These are phyloP conservation scores for Phlebiopsis gigantea DNA, from an alignment of 768 basidiomycete species.

Conservation along the genomic window DNA sequence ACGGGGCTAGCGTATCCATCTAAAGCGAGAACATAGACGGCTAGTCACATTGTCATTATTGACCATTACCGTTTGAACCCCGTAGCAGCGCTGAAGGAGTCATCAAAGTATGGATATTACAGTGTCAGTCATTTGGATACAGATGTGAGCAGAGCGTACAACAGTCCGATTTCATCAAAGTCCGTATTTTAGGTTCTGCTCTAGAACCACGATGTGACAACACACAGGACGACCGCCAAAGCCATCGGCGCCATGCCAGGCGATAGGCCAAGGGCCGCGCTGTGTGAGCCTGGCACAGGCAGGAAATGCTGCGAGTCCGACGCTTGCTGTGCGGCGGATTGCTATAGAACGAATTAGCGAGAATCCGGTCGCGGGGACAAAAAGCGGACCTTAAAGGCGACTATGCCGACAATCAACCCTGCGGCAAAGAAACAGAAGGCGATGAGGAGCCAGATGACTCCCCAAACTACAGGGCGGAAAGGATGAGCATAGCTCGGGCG, in stretches of 20 bases:
- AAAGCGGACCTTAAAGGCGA: slow-evolving; percentile 69
- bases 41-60: too few species aligned
- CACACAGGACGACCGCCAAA: not conserved
- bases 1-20: too few species aligned
- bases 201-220: not conserved
- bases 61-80: too few species aligned
- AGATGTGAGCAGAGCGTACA: not conserved
- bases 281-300: slow-evolving; percentile 51
- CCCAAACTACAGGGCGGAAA: slow-evolving; percentile 66
- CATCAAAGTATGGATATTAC: too few species aligned
- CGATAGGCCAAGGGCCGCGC: slow-evolving; percentile 1
- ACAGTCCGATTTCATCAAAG: not conserved
- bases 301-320: slow-evolving; percentile 50
- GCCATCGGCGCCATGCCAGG: not conserved
- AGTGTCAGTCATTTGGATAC: not conserved
- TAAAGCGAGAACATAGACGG: too few species aligned
- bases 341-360: slow-evolving; percentile 29
- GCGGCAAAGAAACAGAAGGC: slow-evolving; percentile 70
- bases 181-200: not conserved
- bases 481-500: not conserved
- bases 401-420: slow-evolving; percentile 73
- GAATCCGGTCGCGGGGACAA: not conserved
- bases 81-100: too few species aligned
- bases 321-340: slow-evolving; percentile 55
- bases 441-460: slow-evolving; percentile 79